These are phyloP conservation scores for Asparagopsis taxiformis DNA, from an alignment of 31 red algal genomes.

Conservation along the genomic window DNA sequence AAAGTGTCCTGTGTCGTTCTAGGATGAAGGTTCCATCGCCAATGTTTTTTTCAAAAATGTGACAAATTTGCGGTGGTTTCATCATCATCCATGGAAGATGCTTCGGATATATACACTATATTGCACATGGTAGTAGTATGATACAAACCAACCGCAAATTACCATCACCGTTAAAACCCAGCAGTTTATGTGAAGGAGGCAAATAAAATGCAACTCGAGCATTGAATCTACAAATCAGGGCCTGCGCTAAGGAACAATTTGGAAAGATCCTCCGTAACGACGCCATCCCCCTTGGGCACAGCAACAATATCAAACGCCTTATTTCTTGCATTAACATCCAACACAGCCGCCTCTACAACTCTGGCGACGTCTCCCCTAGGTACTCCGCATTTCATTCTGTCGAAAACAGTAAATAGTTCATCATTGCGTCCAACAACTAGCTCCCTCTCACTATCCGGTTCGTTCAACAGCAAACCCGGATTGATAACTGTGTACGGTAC, in stretches of 20 bases:
- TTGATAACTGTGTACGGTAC: constrained; percentile 79
- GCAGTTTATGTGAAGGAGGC: too few relatives aligned
- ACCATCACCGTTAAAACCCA: too few relatives aligned
- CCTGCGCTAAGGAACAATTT: constrained; percentile 15
- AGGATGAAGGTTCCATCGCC: too few relatives aligned
- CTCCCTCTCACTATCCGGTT: constrained; percentile 29
- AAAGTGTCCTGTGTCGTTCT: too few relatives aligned
- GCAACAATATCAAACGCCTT: constrained; percentile 69
- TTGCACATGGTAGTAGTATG: too few relatives aligned
- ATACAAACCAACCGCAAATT: too few relatives aligned
- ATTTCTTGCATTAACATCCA: constrained; percentile 37
- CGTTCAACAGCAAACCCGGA: constrained; percentile 53
- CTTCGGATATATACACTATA: too few relatives aligned
- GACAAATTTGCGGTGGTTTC: too few relatives aligned
- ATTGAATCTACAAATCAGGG: constrained; percentile 3
- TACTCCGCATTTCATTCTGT: constrained; percentile 24
- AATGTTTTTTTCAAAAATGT: too few relatives aligned
- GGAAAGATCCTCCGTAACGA: constrained; percentile 23
- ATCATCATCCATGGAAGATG: too few relatives aligned
- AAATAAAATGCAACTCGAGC: too few relatives aligned
- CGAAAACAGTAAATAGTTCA: constrained; percentile 55
- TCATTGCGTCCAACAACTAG: constrained; percentile 67
- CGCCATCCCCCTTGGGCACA: constrained; percentile 51
- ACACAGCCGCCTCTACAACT: constrained; percentile 52
- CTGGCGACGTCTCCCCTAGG: constrained; percentile 74